Evolutionary conservation across 2,329 filamentous ascomycete species (phyloP).

Genomic region (Aspergillus persii): DNA sequence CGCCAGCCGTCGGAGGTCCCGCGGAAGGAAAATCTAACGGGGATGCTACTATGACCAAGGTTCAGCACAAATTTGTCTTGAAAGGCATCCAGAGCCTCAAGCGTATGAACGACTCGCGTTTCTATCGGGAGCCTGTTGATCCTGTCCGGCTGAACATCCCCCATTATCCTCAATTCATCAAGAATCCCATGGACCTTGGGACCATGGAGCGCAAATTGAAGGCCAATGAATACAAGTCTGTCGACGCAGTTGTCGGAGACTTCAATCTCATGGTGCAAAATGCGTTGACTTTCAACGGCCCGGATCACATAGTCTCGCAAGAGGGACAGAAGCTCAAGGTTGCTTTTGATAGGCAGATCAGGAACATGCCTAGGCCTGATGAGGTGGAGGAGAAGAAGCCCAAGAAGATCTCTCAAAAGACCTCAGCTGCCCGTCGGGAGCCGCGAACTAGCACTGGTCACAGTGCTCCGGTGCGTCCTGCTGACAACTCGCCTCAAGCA

Average conservation of each 20-base stretch:
- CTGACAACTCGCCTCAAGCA: slow-evolving; percentile 35
- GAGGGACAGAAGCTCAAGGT: slow-evolving; percentile 62
- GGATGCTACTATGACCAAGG: slow-evolving; percentile 35
- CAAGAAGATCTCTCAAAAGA: slow-evolving; percentile 44
- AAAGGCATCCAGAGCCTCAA: slow-evolving; percentile 57
- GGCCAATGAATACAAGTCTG: slow-evolving; percentile 63
- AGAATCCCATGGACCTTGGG: slow-evolving; percentile 78
- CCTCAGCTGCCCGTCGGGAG: slow-evolving; percentile 49
- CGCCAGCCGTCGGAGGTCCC: slow-evolving; percentile 30
- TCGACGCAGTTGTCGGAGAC: slow-evolving; percentile 73
- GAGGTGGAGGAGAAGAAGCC: slow-evolving; percentile 63
- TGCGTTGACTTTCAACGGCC: slow-evolving; percentile 77
- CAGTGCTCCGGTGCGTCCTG: slow-evolving; percentile 30
- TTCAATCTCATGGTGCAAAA: slow-evolving; percentile 78
- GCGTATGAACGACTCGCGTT: slow-evolving; percentile 75
- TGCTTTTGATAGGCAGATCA: slow-evolving; percentile 61
- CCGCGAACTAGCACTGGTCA: slow-evolving; percentile 44
- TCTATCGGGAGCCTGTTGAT: slow-evolving; percentile 77
- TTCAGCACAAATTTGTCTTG: slow-evolving; percentile 43
- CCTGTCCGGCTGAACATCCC: slow-evolving; percentile 73
- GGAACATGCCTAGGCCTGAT: slow-evolving; percentile 56
- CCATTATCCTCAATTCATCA: slow-evolving; percentile 69
- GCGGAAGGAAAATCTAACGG: slow-evolving; percentile 13
- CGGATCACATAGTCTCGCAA: slow-evolving; percentile 68
- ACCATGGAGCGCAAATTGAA: slow-evolving; percentile 81